Evolutionary conservation across 257 asterid genomes (phyloP), one percentile per base, ranked within the genome.

Genomic region (Mitragyna speciosa): DNA sequence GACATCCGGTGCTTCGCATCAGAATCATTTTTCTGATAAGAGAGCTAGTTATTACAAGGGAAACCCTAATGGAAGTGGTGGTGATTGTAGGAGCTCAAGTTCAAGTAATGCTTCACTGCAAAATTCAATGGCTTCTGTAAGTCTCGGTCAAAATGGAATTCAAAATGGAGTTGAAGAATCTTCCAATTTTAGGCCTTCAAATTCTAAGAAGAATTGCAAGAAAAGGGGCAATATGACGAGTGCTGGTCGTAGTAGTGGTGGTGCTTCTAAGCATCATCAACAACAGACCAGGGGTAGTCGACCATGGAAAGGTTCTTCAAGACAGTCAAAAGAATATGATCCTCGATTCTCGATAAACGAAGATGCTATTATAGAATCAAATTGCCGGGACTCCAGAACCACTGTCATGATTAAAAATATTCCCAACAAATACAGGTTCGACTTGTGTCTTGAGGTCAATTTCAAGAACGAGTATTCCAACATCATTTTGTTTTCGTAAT

Each of bases 381-480:
- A 87, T 80, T 84, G 86, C 84, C 85, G 84, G 73, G 99, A 96
- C 86, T 49, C 85, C 1, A 89, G 99, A 89, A 96, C 99, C 47
- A 94, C 99, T 72, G 92, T 96, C 78, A 96, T 96, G 99, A 94
- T 96, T 5, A 96, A 94, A 48, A 96, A 96, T 93, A 96, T 96
- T 74, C 99, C 99, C n/a, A 96, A 96, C 87, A 96, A 96, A 87
- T 96, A 96, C 92, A 96, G 98, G 99, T 96, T 69, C 33, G 69
- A 52, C 43, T 79, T 14, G 51, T 47, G 39, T 41, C 28, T 49
- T n/a, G 1, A 68, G 12, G 7, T 33, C 49, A 0, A 69, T 24
- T 26, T 63, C 36, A n/a, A 63, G 5, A 26, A 63, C 2, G 12
- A 16, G n/a, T 16, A 20, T 15, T 22, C 19, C 58, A 26, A 26